Evolutionary conservation across 768 basidiomycete species (phyloP).

Genomic region (Termitomyces sp.): DNA sequence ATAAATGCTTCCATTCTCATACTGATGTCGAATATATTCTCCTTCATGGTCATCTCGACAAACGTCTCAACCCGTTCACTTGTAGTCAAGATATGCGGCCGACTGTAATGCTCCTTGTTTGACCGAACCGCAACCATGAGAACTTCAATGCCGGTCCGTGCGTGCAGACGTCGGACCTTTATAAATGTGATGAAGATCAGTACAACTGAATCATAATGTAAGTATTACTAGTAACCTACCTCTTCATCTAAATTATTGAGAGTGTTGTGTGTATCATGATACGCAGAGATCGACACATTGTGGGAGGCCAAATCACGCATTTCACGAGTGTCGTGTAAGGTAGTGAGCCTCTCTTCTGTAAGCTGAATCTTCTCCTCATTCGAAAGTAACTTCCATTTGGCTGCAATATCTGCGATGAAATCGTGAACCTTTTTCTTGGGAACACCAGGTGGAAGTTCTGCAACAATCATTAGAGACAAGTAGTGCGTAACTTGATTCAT

Average conservation of each 20-base stretch:
- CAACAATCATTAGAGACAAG: background rate
- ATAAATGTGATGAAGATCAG: background rate
- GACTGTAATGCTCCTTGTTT: background rate
- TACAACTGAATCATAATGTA: background rate
- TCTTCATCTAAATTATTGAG: background rate
- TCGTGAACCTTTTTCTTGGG: background rate
- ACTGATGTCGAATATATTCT: background rate
- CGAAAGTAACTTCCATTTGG: background rate
- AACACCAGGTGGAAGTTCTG: background rate
- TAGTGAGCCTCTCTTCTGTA: background rate
- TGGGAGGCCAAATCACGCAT: background rate
- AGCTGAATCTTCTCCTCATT: background rate
- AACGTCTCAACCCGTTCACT: background rate
- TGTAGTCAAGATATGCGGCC: background rate
- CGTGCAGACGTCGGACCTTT: background rate
- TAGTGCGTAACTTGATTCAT: background rate
- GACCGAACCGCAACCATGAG: background rate
- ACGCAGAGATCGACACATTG: background rate
- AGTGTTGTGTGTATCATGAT: background rate
- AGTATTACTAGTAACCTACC: background rate
- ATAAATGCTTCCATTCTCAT: conserved; percentile 1
- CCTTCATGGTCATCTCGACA: background rate
- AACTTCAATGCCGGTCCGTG: background rate
- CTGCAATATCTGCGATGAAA: background rate
- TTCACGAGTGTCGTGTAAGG: background rate